Evolutionary conservation across 2,329 filamentous ascomycete species (phyloP), one percentile per base, ranked within the genome.

Genomic region (Dryadomyces quercus-mongolicae): DNA sequence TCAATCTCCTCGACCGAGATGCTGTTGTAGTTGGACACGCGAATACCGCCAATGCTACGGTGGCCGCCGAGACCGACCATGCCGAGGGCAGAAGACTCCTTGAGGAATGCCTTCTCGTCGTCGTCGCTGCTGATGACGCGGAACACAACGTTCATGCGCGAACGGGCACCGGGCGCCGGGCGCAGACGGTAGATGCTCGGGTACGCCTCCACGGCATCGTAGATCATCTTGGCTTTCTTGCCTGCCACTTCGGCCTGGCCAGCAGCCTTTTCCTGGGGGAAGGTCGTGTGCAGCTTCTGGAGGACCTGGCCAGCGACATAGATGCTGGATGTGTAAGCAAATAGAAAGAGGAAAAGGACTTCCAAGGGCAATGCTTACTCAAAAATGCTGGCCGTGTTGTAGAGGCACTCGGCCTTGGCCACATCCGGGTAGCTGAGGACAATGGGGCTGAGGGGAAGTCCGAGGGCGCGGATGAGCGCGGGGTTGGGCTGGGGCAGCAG

Each of bases 111-210:
- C 69, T 89, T 88, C 68, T 97, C 91, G 21, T 40, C 51, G 5
- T 83, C 77, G 13, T 78, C 82, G 52, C 84, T 81, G 56, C 82
- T 72, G 59, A 62, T 74, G 18, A 95, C 77, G 16, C 90, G 76
- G 76, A 96, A 96, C 75, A 90, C 96, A 56, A 97, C 87, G 70
- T 97, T 97, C 86, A 97, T 95, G 54, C 89, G 76, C 62, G 88
- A 95, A 55, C 91, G 85, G 3, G 78, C 85, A 21, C 73, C 73
- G 70, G 86, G 86, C 61, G 86, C 78, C 0, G 90, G 88, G 0
- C 96, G 82, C 36, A 96, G 68, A 56, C 73, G 76, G 71, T 94
- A 97, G n/a, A 85, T 70, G 0, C 82, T 72, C 0, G 86, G 78
- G 62, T 86, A 75, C 47, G 79, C 80, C 61, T 96, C 92, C 8